phyloP scores from a whole-genome alignment of 1,139 yeast species.

The Candida smagusa region DNA sequence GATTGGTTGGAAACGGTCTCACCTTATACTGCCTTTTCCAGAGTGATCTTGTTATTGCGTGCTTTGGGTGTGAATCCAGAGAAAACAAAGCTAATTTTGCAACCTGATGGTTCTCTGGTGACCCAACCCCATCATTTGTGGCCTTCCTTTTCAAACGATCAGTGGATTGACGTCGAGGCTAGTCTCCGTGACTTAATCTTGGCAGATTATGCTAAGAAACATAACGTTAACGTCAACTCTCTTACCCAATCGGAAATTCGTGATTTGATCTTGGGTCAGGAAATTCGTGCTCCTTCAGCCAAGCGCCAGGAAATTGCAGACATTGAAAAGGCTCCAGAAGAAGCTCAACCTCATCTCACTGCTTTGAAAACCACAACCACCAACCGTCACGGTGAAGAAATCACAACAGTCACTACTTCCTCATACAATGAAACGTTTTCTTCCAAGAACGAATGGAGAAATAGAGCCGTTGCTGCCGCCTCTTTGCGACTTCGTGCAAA shows the following conservation, averaged over 20 bases:
- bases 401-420: slow-evolving; percentile 87
- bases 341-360: slow-evolving; percentile 48
- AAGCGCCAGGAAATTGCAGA: slow-evolving; percentile 77
- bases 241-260: slow-evolving; percentile 91
- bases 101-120: slow-evolving; percentile 68
- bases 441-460: slow-evolving; percentile 90
- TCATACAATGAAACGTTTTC: slow-evolving; percentile 83
- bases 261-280: slow-evolving; percentile 93
- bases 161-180: slow-evolving; percentile 88
- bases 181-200: slow-evolving; percentile 85
- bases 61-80: slow-evolving; percentile 79
- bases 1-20: slow-evolving; percentile 87
- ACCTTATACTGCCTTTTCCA: slow-evolving; percentile 90
- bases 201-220: slow-evolving; percentile 79
- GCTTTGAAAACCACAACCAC: slow-evolving; percentile 83
- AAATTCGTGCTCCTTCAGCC: slow-evolving; percentile 83
- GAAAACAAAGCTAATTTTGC: slow-evolving; percentile 67
- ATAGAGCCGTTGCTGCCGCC: slow-evolving; percentile 77
- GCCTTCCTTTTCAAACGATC: slow-evolving; percentile 87
- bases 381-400: slow-evolving; percentile 95
- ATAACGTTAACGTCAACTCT: slow-evolving; percentile 81
- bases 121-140: slow-evolving; percentile 84
- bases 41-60: slow-evolving; percentile 75
- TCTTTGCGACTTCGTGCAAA: slow-evolving; percentile 71
- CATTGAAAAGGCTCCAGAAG: slow-evolving; percentile 54